Percentiles rank a stretch among this genome's conserved stretches.
These are phyloP conservation scores for Benincasa hispida DNA, from an alignment of 306 rosid species.

Conservation along the genomic window DNA sequence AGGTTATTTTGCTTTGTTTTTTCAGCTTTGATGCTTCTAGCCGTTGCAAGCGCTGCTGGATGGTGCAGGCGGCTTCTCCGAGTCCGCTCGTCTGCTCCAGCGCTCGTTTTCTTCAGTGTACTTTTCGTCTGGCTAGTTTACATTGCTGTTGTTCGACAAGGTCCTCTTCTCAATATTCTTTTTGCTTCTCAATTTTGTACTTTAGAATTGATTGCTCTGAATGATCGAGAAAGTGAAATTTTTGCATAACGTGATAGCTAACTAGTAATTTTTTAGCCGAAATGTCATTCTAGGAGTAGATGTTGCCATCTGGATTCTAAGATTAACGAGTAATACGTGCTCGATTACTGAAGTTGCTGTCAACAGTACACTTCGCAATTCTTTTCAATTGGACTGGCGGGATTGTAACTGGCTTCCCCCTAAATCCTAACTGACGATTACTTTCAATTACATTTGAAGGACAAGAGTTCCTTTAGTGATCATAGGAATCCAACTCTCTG, in stretches of 20 bases:
- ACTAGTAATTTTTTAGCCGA: not conserved
- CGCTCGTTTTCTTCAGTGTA: slow-evolving; percentile 31
- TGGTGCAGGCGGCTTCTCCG: slow-evolving; percentile 26
- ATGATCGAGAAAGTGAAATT: not conserved
- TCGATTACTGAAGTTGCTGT: not conserved
- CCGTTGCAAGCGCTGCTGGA: slow-evolving; percentile 19
- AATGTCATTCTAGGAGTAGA: not conserved
- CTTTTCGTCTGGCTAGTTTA: slow-evolving; percentile 33
- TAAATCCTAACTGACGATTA: not conserved
- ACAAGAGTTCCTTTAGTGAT: not conserved
- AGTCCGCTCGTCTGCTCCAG: slow-evolving; percentile 25
- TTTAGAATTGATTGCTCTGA: not conserved
- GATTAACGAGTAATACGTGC: not conserved
- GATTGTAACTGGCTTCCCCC: not conserved
- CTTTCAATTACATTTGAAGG: not conserved
- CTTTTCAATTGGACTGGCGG: not conserved
- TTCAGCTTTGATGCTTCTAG: slow-evolving; percentile 20
- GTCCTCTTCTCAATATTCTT: not conserved
- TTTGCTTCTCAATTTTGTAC: not conserved
- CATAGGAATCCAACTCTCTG: not conserved
- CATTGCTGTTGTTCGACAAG: slow-evolving; percentile 21
- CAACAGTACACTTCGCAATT: not conserved
- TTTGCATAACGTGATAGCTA: not conserved
- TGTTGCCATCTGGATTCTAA: not conserved
- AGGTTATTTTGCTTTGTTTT: not conserved